Evolutionary conservation across 2,329 filamentous ascomycete species (phyloP).

Genomic region (Iodosphaeria phyllophila): DNA sequence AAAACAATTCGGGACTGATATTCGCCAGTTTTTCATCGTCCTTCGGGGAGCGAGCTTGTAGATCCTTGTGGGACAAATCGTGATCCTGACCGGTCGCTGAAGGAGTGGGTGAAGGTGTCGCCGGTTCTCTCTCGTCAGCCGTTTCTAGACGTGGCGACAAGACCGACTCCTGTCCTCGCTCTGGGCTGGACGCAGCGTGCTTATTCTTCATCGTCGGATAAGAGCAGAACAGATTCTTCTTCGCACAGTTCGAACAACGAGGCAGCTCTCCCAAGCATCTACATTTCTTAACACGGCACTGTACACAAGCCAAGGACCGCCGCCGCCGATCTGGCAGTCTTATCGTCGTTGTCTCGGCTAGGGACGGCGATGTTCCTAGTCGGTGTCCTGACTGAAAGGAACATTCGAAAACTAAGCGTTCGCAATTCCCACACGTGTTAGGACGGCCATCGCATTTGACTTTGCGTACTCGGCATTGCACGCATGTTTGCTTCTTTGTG

Average conservation of each 20-base stretch:
- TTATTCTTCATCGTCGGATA: slow-evolving; percentile 9
- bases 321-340: slow-evolving; percentile 10
- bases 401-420: slow-evolving; percentile 15
- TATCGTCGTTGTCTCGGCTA: no score
- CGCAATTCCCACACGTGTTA: slow-evolving; percentile 14
- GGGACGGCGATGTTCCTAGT: slow-evolving; percentile 6
- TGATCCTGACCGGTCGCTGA: background rate
- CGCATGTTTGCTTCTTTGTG: no score
- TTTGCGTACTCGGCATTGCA: slow-evolving; percentile 9
- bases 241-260: slow-evolving; percentile 11
- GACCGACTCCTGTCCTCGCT: no score
- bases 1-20: slow-evolving; percentile 5
- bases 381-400: slow-evolving; percentile 13
- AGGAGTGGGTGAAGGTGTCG: background rate
- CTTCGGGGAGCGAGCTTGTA: slow-evolving; percentile 1
- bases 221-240: slow-evolving; percentile 8
- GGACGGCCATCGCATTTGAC: slow-evolving; percentile 13
- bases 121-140: slow-evolving; percentile 2
- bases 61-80: background rate
- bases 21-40: slow-evolving; percentile 2
- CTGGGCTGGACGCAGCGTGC: no score
- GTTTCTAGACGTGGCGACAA: no score
- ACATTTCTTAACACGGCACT: slow-evolving; percentile 13
- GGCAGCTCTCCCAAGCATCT: slow-evolving; percentile 13
- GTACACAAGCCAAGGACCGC: slow-evolving; percentile 13